Evolutionary conservation across 2,329 filamentous ascomycete species (phyloP).

Genomic region (Exophiala aquamarina): DNA sequence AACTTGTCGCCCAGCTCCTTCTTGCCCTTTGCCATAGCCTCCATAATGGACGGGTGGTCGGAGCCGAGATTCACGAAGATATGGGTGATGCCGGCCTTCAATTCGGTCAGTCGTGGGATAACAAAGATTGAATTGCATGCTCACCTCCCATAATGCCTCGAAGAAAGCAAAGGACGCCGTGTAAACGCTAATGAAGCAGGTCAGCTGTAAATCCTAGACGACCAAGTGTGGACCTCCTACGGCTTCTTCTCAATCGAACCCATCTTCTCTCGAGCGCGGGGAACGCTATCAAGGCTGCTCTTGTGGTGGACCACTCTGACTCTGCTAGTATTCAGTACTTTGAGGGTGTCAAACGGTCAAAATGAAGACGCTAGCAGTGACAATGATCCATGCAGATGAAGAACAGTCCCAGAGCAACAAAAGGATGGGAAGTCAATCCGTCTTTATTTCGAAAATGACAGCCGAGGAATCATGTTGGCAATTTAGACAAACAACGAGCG

Average conservation of each 20-base stretch:
- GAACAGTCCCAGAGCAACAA: no score
- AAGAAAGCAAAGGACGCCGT: conserved; percentile 81
- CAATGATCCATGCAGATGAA: no score
- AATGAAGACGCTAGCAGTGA: no score
- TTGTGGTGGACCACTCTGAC: no score
- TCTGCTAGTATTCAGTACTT: no score
- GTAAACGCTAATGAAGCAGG: conserved; percentile 39
- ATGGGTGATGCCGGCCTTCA: conserved; percentile 50
- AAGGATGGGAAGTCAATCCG: no score
- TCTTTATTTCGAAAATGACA: no score
- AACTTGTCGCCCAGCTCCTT: conserved; percentile 65
- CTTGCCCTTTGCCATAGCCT: conserved; percentile 76
- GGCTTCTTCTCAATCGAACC: conserved; percentile 17
- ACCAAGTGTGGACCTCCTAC: not conserved
- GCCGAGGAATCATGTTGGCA: no score
- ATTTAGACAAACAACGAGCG: no score
- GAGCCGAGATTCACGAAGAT: conserved; percentile 57
- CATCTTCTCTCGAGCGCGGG: conserved; percentile 7
- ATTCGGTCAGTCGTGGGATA: conserved; percentile 10
- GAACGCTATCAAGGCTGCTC: no score
- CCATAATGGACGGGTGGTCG: conserved; percentile 71
- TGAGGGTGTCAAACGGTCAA: no score
- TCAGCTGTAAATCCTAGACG: conserved; percentile 1
- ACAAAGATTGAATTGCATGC: conserved; percentile 38
- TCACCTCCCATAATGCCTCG: conserved; percentile 73